Percentiles rank a stretch among this genome's conserved stretches.
Evolutionary conservation across 352 stramenopile genomes (phyloP).

Genomic region (Globisporangium iwayamae): DNA sequence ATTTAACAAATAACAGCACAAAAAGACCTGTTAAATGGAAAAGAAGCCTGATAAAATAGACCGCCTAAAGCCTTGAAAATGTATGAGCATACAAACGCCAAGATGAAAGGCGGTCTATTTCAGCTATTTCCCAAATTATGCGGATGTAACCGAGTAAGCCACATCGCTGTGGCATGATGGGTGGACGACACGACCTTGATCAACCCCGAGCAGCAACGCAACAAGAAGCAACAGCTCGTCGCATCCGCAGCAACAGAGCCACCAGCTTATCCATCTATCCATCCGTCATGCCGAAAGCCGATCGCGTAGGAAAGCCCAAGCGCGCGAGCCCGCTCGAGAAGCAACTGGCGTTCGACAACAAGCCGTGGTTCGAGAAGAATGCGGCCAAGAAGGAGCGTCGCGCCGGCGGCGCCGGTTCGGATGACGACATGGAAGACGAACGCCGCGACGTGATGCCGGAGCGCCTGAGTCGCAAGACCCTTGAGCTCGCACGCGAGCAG

Average conservation of each 20-base stretch:
- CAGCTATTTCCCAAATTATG: too few species aligned
- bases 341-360: slow-evolving; percentile 83
- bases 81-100: too few species aligned
- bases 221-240: slow-evolving; percentile 1
- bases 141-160: too few species aligned
- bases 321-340: slow-evolving; percentile 84
- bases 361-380: slow-evolving; percentile 81
- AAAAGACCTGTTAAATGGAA: too few species aligned
- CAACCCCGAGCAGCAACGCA: slow-evolving; percentile 8
- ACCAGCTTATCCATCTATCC: not conserved
- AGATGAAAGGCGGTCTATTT: too few species aligned
- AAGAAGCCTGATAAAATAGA: too few species aligned
- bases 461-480: slow-evolving; percentile 77
- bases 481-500: slow-evolving; percentile 72
- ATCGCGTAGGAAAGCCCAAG: slow-evolving; percentile 69
- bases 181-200: slow-evolving; percentile 1
- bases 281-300: slow-evolving; percentile 59
- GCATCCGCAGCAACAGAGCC: not conserved
- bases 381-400: slow-evolving; percentile 23
- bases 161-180: too few species aligned
- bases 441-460: slow-evolving; percentile 69
- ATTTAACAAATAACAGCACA: too few species aligned
- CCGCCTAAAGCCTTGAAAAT: too few species aligned
- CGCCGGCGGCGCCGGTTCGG: slow-evolving; percentile 24
- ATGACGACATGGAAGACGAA: slow-evolving; percentile 63